These are phyloP conservation scores for Dendrocalamus sinicus DNA, from an alignment of 176 grass and related monocot species.

Conservation along the genomic window DNA sequence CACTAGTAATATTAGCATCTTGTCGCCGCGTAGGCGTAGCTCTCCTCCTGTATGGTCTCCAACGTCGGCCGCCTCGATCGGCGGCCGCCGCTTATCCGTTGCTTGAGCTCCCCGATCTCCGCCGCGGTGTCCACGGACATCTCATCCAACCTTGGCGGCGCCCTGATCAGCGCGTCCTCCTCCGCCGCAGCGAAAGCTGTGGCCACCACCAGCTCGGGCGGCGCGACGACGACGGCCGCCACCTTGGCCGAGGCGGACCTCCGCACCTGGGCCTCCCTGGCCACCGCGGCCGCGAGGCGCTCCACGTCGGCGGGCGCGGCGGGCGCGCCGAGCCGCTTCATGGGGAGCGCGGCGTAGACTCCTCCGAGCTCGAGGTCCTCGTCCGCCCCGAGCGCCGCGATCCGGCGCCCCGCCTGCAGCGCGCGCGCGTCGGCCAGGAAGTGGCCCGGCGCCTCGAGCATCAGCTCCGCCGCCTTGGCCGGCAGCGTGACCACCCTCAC, in stretches of 20 bases:
- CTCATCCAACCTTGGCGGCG: slow-evolving; percentile 53
- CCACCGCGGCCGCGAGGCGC: slow-evolving; percentile 52
- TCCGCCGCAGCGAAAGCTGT: background rate
- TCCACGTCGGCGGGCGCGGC: slow-evolving; percentile 56
- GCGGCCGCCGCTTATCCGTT: slow-evolving; percentile 60
- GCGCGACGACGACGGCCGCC: slow-evolving; percentile 42
- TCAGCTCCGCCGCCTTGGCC: slow-evolving; percentile 71
- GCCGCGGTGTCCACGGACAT: slow-evolving; percentile 50
- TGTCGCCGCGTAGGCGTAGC: slow-evolving; percentile 43
- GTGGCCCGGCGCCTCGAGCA: slow-evolving; percentile 84
- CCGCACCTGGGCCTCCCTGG: slow-evolving; percentile 45
- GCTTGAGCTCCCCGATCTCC: slow-evolving; percentile 80
- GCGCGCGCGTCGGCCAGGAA: slow-evolving; percentile 64
- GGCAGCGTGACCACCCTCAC: slow-evolving; percentile 45
- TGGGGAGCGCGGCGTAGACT: slow-evolving; percentile 74
- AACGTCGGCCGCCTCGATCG: slow-evolving; percentile 68
- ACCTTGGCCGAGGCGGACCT: slow-evolving; percentile 57
- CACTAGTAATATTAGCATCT: slow-evolving; percentile 20
- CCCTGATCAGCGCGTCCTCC: background rate
- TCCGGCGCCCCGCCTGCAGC: slow-evolving; percentile 60
- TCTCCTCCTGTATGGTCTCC: slow-evolving; percentile 89
- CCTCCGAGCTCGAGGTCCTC: slow-evolving; percentile 62
- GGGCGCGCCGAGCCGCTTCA: slow-evolving; percentile 72
- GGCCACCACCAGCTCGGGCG: slow-evolving; percentile 19
- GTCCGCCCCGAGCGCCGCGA: slow-evolving; percentile 69